A percentile compares a stretch with the other conserved stretches of the same genome.
Evolutionary conservation across 257 asterid genomes (phyloP).

Genomic region (Coffea canephora): DNA sequence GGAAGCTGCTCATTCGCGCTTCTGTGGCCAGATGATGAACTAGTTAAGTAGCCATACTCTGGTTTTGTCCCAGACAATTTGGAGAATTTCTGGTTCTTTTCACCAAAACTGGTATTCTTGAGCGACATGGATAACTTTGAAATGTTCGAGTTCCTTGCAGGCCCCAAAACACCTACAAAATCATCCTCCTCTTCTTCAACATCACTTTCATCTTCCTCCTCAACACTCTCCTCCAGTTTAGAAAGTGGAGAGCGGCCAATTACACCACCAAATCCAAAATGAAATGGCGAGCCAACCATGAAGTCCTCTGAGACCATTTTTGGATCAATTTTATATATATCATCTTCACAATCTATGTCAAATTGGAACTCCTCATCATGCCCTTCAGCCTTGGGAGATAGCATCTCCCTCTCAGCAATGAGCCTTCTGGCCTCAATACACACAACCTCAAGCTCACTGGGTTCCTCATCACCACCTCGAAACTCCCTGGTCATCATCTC

Average conservation of each 20-base stretch:
- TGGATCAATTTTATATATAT: constrained; percentile 27
- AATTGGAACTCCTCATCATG: constrained; percentile 59
- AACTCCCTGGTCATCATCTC: constrained; percentile 97
- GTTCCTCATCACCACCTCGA: constrained; percentile 86
- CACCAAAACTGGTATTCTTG: constrained; percentile 54
- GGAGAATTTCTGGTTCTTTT: constrained; percentile 52
- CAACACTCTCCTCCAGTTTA: constrained; percentile 62
- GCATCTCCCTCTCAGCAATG: constrained; percentile 47
- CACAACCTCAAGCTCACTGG: constrained; percentile 88
- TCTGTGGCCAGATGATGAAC: constrained; percentile 72
- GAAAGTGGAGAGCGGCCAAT: constrained; percentile 58
- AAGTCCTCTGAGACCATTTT: constrained; percentile 40
- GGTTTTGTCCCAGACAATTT: constrained; percentile 47
- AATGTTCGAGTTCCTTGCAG: constrained; percentile 27
- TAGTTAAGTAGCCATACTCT: constrained; percentile 35
- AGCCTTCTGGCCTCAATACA: constrained; percentile 83
- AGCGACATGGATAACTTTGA: constrained; percentile 60
- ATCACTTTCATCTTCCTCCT: constrained; percentile 66
- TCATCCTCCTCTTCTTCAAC: constrained; percentile 45
- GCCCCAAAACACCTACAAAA: constrained; percentile 20
- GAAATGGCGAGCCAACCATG: constrained; percentile 37
- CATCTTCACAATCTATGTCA: constrained; percentile 77
- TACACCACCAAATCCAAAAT: constrained; percentile 49
- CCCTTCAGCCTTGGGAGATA: constrained; percentile 46
- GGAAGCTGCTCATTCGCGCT: constrained; percentile 98